A percentile compares a stretch with the other conserved stretches of the same genome.
phyloP scores from a whole-genome alignment of 1,284 basidiomycete species.

The Flammula alnicola region DNA sequence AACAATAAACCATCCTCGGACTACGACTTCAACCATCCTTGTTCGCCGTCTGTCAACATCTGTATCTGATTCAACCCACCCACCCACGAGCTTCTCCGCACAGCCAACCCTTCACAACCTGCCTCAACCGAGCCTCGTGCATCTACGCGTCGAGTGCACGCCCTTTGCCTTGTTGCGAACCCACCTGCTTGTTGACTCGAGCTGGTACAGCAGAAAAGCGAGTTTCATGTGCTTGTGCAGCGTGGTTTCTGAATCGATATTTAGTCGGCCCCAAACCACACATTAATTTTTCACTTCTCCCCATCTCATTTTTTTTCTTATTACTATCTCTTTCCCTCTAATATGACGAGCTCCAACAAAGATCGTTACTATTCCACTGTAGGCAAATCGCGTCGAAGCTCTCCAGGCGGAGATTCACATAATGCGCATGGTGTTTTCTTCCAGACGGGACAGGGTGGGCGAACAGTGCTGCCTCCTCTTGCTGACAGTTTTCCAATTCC shows the following conservation, averaged over 20 bases:
- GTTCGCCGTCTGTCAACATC: conserved; percentile 12
- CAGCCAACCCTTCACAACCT: conserved; percentile 15
- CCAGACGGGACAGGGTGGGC: conserved; percentile 81
- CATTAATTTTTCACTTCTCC: conserved; percentile 58
- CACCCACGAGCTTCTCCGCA: background rate
- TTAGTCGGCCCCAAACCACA: conserved; percentile 44
- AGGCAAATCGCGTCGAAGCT: conserved; percentile 63
- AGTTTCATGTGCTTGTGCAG: conserved; percentile 32
- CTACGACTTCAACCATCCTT: conserved; percentile 5
- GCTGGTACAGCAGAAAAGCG: conserved; percentile 20
- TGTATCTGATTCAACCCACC: conserved; percentile 18
- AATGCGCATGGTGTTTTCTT: conserved; percentile 59
- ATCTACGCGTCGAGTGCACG: conserved; percentile 19
- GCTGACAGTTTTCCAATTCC: conserved; percentile 82
- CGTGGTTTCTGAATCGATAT: conserved; percentile 46
- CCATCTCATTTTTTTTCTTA: conserved; percentile 46
- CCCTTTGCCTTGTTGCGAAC: conserved; percentile 18
- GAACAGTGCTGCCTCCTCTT: conserved; percentile 84
- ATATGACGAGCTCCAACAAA: conserved; percentile 67
- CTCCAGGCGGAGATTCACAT: conserved; percentile 64
- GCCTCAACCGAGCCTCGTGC: conserved; percentile 29
- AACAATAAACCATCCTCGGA: conserved; percentile 22
- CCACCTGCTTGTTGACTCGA: conserved; percentile 20
- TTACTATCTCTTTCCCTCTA: conserved; percentile 49
- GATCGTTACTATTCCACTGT: conserved; percentile 59